Conservation (phyloP, 2,329 filamentous ascomycete genomes). For the Colletotrichum eleusines region DNA sequence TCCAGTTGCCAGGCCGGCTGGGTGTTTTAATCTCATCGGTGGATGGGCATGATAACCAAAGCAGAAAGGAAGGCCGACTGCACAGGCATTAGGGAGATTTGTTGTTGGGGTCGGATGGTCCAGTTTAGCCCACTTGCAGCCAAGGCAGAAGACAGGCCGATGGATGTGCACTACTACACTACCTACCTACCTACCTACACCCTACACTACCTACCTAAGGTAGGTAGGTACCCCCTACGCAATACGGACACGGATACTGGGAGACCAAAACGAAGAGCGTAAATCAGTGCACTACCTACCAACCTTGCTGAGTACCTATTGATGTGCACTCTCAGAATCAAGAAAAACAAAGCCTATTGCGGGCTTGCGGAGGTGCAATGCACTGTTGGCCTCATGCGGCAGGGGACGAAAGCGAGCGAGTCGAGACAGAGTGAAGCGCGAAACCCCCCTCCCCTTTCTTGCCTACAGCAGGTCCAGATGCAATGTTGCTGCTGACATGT, state of each 20-base stretch:
- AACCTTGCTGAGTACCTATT: neutral
- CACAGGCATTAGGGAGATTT: constrained; percentile 15
- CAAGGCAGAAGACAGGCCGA: constrained; percentile 6
- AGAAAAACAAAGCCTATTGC: constrained; percentile 3
- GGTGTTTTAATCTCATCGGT: constrained; percentile 1
- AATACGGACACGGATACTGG: too few relatives aligned
- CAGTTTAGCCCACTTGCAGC: constrained; percentile 25
- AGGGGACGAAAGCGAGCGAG: constrained; percentile 1
- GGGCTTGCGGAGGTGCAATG: neutral
- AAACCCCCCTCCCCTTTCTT: too few relatives aligned
- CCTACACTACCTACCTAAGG: too few relatives aligned
- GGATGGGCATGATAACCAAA: constrained; percentile 14
- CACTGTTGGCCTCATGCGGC: neutral
- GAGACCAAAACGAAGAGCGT: neutral
- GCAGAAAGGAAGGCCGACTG: constrained; percentile 7
- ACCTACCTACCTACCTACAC: too few relatives aligned
- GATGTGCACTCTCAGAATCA: neutral
- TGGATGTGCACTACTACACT: neutral
- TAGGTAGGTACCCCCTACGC: too few relatives aligned
- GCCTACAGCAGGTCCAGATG: constrained; percentile 11
- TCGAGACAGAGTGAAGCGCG: neutral
- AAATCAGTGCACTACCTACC: neutral
- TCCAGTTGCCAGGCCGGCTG: neutral
- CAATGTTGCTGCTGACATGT: too few relatives aligned
- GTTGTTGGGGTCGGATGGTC: constrained; percentile 16